A percentile compares a stretch with the other conserved stretches of the same genome.
Conservation (phyloP, 2,329 filamentous ascomycete species). For the Conoideocrella luteorostrata region DNA sequence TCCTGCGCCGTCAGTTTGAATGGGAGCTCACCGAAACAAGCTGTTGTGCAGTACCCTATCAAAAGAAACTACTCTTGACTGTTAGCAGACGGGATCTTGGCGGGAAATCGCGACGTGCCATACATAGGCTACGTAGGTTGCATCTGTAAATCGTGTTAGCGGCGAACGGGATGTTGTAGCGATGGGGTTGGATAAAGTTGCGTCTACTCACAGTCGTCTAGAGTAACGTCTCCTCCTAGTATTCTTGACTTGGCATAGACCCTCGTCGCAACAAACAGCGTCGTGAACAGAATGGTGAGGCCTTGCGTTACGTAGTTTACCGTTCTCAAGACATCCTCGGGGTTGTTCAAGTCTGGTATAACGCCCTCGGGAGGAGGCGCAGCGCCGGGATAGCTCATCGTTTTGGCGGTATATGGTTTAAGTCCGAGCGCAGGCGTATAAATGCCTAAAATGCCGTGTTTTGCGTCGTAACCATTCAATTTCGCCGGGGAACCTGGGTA, state of each 20-base stretch:
- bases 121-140: constrained; percentile 16
- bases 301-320: constrained; percentile 21
- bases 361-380: constrained; percentile 20
- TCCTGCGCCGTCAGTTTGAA: neutral
- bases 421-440: too few species aligned
- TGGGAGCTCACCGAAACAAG: constrained; percentile 16
- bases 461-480: too few species aligned
- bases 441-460: too few species aligned
- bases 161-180: too few species aligned
- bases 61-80: constrained; percentile 23
- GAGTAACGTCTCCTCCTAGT: constrained; percentile 10
- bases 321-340: constrained; percentile 19
- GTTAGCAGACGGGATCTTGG: too few species aligned
- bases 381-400: constrained; percentile 15
- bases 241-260: constrained; percentile 19
- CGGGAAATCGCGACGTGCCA: neutral
- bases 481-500: too few species aligned
- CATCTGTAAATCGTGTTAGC: constrained; percentile 8
- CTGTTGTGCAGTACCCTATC: constrained; percentile 20
- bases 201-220: constrained; percentile 21
- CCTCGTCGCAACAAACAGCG: constrained; percentile 19
- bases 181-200: too few species aligned
- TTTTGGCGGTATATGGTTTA: too few species aligned
- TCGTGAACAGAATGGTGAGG: constrained; percentile 19
- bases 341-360: constrained; percentile 18